These are phyloP conservation scores for Penicillium sclerotiorum DNA, from an alignment of 2,329 filamentous ascomycete species.

Conservation along the genomic window DNA sequence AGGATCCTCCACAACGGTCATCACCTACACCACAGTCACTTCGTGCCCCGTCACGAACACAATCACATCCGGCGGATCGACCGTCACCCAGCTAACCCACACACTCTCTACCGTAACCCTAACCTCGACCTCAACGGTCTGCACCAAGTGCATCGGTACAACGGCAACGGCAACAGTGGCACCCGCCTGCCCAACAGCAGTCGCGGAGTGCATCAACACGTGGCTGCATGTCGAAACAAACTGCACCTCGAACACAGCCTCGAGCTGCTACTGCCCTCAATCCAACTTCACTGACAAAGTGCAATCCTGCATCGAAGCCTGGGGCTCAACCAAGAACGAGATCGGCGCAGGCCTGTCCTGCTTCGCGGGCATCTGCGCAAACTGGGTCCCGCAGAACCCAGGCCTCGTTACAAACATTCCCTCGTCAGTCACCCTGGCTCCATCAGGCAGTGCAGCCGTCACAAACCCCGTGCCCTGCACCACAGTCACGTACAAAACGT, in stretches of 20 bases:
- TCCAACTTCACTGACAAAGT: conserved; percentile 74
- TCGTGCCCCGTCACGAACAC: conserved; percentile 36
- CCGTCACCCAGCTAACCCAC: conserved; percentile 53
- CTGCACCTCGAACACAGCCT: conserved; percentile 83
- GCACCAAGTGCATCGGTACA: conserved; percentile 10
- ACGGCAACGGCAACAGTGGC: neutral
- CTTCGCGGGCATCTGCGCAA: conserved; percentile 89
- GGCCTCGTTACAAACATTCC: conserved; percentile 77
- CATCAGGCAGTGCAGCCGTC: conserved; percentile 44
- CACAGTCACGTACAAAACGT: conserved; percentile 46
- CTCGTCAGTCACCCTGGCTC: conserved; percentile 57
- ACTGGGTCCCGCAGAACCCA: conserved; percentile 75
- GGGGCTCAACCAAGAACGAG: conserved; percentile 68
- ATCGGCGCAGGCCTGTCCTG: conserved; percentile 74
- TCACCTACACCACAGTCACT: conserved; percentile 33
- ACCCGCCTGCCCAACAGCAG: conserved; percentile 63
- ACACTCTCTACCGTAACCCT: conserved; percentile 47
- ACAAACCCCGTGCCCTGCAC: conserved; percentile 37
- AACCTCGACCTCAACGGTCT: conserved; percentile 13
- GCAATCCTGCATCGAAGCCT: conserved; percentile 77
- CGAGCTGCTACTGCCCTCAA: conserved; percentile 83
- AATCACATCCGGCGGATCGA: conserved; percentile 49
- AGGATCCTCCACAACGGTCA: conserved; percentile 24
- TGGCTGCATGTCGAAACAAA: conserved; percentile 70
- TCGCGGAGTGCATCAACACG: conserved; percentile 89